Percentiles rank a stretch among this genome's conserved stretches.
phyloP scores from a whole-genome alignment of 2,329 filamentous ascomycete genomes.

The Teratosphaeriaceae sp. region DNA sequence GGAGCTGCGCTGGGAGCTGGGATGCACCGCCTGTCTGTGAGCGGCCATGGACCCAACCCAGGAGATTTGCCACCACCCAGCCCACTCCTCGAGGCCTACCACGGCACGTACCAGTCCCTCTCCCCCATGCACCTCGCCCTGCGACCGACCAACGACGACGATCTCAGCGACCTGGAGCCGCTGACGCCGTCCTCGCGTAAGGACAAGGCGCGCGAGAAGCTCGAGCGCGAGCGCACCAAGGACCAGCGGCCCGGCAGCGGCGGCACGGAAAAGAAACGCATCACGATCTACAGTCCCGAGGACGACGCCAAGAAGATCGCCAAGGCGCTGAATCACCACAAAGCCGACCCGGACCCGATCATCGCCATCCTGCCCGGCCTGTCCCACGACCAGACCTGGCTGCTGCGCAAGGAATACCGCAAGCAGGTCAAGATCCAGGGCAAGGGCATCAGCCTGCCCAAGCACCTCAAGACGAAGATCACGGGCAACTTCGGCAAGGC shows the following conservation, averaged over 20 bases:
- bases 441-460: conserved; percentile 76
- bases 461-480: conserved; percentile 78
- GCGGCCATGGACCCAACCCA: conserved; percentile 36
- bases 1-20: conserved; percentile 32
- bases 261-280: conserved; percentile 50
- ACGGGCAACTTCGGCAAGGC: conserved; percentile 78
- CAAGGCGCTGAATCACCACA: conserved; percentile 58
- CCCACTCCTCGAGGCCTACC: conserved; percentile 85
- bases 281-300: conserved; percentile 74
- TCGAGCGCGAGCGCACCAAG: conserved; percentile 11
- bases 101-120: conserved; percentile 87
- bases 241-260: conserved; percentile 3
- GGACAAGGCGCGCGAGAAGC: conserved; percentile 11
- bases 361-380: conserved; percentile 79
- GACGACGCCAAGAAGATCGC: conserved; percentile 72
- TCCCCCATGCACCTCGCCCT: conserved; percentile 88
- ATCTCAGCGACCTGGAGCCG: conserved; percentile 44
- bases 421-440: conserved; percentile 75
- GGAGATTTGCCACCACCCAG: conserved; percentile 60
- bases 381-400: conserved; percentile 79
- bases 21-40: conserved; percentile 43
- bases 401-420: conserved; percentile 86
- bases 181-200: conserved; percentile 23
- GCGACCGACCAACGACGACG: conserved; percentile 52
- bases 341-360: conserved; percentile 62